Base-by-base conservation (phyloP, 805 yeast genomes). In the Metschnikowia vanudenii region DNA sequence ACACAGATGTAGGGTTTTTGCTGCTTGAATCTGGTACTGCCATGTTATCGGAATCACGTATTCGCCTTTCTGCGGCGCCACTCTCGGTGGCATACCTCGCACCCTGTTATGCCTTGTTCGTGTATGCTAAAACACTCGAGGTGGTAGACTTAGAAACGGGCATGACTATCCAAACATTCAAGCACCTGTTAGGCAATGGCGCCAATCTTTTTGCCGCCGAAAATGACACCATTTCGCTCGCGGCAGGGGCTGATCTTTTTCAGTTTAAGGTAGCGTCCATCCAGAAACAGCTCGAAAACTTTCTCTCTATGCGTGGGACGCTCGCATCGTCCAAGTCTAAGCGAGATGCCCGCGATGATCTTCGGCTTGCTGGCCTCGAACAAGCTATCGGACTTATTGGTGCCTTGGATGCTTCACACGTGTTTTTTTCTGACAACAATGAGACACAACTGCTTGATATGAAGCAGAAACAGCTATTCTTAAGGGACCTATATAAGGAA, bases 221-320 rank as follows among this genome's bases (percentile, higher is more conserved):
- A 17, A 44, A 42, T 0, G 44, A 47, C 12, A 40, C 45, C 22
- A 41, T 48, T 10, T 20, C 53, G 30, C 31, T 67, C 7, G 65
- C 64, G 1, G 63, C 69, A 0, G 65, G 63, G n/a, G 43, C 54
- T n/a, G 63, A 62, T 28, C 47, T 72, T 0, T 51, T 64, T 6
- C 69, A 64, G 37, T 70, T 70, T 49, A 59, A 58, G 22, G 52
- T 64, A 2, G 37, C 57, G 11, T 55, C 58, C 5, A 58, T 53
- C 36, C 68, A 69, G 43, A 61, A 60, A 26, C 75, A 71, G 46
- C 59, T 71, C 12, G 70, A 68, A 30, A 73, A 69, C 41, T 71
- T 59, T 44, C 52, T 69, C 19, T 57, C 59, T 10, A 55, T 61
- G 12, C 49, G 55, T 5, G 56, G 53, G 3, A 24, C 43, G 10